These are phyloP conservation scores for Macrotyloma uniflorum DNA, from an alignment of 306 rosid genomes.

Conservation along the genomic window DNA sequence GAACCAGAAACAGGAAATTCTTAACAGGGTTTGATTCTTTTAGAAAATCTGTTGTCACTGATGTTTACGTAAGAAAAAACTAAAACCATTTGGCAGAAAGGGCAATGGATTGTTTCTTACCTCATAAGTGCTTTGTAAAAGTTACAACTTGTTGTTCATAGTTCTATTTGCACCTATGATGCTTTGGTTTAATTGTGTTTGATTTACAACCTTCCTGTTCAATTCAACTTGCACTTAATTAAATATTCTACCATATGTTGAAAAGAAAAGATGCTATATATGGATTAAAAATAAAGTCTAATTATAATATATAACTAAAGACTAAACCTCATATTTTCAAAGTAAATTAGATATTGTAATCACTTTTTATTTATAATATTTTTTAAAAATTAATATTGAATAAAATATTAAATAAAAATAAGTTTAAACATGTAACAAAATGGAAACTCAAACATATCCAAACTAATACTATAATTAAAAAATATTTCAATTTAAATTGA, in stretches of 20 bases:
- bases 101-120: neutral
- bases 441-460: neutral
- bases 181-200: neutral
- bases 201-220: neutral
- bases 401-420: neutral
- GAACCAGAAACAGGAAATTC: neutral
- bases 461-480: too few relatives aligned
- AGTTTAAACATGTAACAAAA: neutral
- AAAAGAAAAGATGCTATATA: too few relatives aligned
- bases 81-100: neutral
- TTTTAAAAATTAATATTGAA: neutral
- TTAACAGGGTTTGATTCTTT: neutral
- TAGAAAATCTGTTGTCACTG: neutral
- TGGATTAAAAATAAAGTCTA: too few relatives aligned
- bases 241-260: too few relatives aligned
- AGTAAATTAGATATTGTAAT: too few relatives aligned
- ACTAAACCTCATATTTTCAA: too few relatives aligned
- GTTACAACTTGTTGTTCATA: neutral
- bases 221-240: too few relatives aligned
- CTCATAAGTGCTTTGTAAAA: neutral
- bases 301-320: too few relatives aligned
- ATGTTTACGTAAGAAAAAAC: neutral
- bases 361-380: too few relatives aligned
- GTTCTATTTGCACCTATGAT: neutral
- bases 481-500: too few relatives aligned